phyloP scores from a whole-genome alignment of 345 rosid species.

The Reutealis trisperma region DNA sequence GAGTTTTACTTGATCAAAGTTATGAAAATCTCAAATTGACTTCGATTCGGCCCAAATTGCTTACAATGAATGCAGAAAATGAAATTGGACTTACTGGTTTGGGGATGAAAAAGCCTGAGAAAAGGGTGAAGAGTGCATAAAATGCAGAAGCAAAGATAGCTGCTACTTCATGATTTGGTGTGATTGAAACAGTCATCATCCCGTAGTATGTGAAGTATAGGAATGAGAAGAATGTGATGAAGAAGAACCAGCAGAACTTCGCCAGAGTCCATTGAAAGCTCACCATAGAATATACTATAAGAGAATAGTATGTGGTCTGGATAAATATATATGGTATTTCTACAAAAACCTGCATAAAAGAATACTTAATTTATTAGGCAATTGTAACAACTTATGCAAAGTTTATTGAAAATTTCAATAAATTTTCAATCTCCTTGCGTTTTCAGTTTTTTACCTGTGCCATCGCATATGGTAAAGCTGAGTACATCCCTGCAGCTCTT shows the following conservation, averaged over 20 bases:
- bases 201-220: constrained; percentile 33
- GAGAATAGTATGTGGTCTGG: constrained; percentile 8
- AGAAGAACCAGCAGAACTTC: constrained; percentile 33
- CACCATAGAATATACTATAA: constrained; percentile 18
- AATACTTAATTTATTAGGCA: too few relatives aligned
- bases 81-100: constrained; percentile 19
- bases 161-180: constrained; percentile 17
- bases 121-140: constrained; percentile 27
- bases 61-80: not conserved
- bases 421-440: not conserved
- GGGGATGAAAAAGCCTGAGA: constrained; percentile 38
- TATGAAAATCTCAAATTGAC: too few relatives aligned
- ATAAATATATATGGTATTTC: constrained; percentile 30
- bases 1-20: too few relatives aligned
- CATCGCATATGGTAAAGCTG: not conserved
- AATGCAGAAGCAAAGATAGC: constrained; percentile 14
- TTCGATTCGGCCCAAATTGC: too few relatives aligned
- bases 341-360: constrained; percentile 20
- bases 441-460: constrained; percentile 8
- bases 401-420: not conserved
- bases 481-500: constrained; percentile 25
- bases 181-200: constrained; percentile 27
- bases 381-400: not conserved
- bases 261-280: constrained; percentile 15
- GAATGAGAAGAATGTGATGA: constrained; percentile 22